A percentile compares a stretch with the other conserved stretches of the same genome.
These are phyloP conservation scores for Durusdinium trenchii DNA, from an alignment of 73 alveolate species.

Conservation along the genomic window DNA sequence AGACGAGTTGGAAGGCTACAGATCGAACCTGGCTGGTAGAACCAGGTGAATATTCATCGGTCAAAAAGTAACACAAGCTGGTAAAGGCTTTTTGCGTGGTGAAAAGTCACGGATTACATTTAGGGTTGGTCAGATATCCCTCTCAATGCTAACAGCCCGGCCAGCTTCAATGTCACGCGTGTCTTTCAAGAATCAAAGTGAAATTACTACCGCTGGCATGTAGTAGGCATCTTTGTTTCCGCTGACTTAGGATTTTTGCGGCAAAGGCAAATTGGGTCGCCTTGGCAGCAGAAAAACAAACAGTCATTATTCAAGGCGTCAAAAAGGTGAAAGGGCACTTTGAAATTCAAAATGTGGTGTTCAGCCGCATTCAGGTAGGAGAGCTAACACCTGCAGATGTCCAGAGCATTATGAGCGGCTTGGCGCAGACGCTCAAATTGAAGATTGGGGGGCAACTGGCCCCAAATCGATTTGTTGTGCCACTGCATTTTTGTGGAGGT, in stretches of 20 bases:
- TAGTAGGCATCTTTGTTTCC: neutral
- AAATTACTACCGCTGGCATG: too few relatives aligned
- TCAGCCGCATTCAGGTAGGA: slow-evolving; percentile 8
- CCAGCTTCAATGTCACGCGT: neutral
- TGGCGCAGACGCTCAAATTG: neutral
- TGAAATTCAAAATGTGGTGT: neutral
- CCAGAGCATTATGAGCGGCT: neutral
- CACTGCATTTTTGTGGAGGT: neutral
- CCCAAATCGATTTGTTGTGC: neutral
- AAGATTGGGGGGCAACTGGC: too few relatives aligned
- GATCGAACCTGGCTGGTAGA: slow-evolving; percentile 64
- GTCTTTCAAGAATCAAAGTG: too few relatives aligned
- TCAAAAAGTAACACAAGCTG: neutral
- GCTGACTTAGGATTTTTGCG: slow-evolving; percentile 16
- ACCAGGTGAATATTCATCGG: too few relatives aligned
- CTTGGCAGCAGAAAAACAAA: neutral
- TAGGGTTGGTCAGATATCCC: too few relatives aligned
- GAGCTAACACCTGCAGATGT: slow-evolving; percentile 13
- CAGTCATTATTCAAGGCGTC: neutral
- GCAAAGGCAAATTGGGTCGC: slow-evolving; percentile 36
- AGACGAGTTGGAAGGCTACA: slow-evolving; percentile 73
- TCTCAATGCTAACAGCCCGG: too few relatives aligned
- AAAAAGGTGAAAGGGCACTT: neutral
- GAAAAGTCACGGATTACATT: too few relatives aligned
- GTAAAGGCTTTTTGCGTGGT: neutral